Evolutionary conservation across 306 rosid genomes (phyloP).

Genomic region (Ormosia emarginata): DNA sequence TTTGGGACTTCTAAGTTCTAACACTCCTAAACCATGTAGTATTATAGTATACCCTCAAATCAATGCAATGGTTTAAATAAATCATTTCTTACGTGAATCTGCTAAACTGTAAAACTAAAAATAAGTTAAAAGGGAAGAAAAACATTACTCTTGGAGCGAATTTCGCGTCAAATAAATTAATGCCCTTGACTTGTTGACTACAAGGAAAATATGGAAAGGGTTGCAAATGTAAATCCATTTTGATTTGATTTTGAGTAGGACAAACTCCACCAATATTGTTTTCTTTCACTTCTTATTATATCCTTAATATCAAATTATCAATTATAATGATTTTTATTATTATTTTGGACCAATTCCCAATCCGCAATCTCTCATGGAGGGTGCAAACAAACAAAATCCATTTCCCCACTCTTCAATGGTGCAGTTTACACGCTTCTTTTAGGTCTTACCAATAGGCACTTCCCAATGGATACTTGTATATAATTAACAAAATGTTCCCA

Average conservation of each 20-base stretch:
- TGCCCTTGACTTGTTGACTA: neutral
- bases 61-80: neutral
- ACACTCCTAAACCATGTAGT: neutral
- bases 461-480: neutral
- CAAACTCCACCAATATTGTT: slow-evolving; percentile 30
- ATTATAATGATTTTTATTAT: neutral
- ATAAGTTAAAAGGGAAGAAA: neutral
- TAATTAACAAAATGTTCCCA: neutral
- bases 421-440: slow-evolving; percentile 17
- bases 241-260: slow-evolving; percentile 14
- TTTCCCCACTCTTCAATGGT: slow-evolving; percentile 9
- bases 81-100: neutral
- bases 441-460: neutral
- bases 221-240: neutral
- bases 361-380: slow-evolving; percentile 38
- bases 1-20: neutral
- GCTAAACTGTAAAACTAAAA: neutral
- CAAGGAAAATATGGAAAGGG: slow-evolving; percentile 1
- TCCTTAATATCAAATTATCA: neutral
- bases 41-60: neutral
- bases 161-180: neutral
- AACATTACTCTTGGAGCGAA: neutral
- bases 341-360: slow-evolving; percentile 4
- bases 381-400: slow-evolving; percentile 19
- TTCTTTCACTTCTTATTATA: neutral